Percentiles rank a stretch among this genome's conserved stretches.
phyloP scores from a whole-genome alignment of 345 rosid genomes.

The Euphorbia lathyris region DNA sequence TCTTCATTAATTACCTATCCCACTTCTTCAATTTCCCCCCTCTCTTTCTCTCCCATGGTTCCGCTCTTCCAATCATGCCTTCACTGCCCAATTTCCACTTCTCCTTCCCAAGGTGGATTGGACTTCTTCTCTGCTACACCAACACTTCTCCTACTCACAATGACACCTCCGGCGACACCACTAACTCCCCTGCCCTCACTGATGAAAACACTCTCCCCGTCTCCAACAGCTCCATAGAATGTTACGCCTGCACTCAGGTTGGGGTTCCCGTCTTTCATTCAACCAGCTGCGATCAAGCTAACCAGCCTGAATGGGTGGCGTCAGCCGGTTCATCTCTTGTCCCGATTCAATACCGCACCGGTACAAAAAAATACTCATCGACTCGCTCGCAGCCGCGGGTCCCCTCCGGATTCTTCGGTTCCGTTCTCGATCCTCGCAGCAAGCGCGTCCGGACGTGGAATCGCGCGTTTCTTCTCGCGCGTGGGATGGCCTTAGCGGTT shows the following conservation, averaged over 20 bases:
- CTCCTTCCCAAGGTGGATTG: conserved; percentile 48
- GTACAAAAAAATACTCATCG: conserved; percentile 9
- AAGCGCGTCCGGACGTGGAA: conserved; percentile 71
- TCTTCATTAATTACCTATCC: neutral
- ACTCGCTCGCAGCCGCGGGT: conserved; percentile 4
- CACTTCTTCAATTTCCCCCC: neutral
- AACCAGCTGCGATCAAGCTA: conserved; percentile 84
- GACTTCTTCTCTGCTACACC: conserved; percentile 16
- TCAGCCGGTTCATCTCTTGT: conserved; percentile 88
- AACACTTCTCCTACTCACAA: neutral
- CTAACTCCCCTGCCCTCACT: no score
- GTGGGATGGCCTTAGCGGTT: conserved; percentile 71
- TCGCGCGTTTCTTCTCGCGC: conserved; percentile 64
- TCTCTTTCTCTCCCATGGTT: conserved; percentile 41
- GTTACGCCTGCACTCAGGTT: conserved; percentile 90
- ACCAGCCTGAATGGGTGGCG: conserved; percentile 94
- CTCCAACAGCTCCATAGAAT: conserved; percentile 50
- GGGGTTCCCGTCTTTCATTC: conserved; percentile 94
- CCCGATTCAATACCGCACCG: conserved; percentile 53
- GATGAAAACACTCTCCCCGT: conserved; percentile 36
- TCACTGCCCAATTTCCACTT: conserved; percentile 37
- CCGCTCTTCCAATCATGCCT: conserved; percentile 36
- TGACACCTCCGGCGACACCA: neutral
- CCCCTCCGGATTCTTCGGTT: conserved; percentile 36
- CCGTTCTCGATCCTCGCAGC: conserved; percentile 65